Conservation (phyloP, 2,329 filamentous ascomycete genomes). For the Amesomyces nigricolor region DNA sequence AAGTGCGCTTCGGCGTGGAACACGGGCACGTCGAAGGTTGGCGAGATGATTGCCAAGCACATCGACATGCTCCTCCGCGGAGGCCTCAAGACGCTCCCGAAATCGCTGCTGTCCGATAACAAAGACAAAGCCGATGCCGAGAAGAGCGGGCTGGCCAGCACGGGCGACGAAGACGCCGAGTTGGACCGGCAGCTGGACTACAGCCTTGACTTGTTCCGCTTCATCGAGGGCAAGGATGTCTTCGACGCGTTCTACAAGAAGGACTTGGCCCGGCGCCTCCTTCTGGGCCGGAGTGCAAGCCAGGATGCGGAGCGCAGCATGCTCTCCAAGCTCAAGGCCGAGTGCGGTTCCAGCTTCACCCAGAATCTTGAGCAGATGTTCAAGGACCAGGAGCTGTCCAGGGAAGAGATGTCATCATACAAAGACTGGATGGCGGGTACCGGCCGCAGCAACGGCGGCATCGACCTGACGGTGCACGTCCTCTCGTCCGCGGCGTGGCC, state of each 20-base stretch:
- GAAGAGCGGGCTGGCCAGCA: constrained; percentile 57
- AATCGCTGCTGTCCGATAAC: constrained; percentile 57
- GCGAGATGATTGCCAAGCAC: constrained; percentile 98
- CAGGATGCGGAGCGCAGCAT: constrained; percentile 95
- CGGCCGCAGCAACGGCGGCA: constrained; percentile 37
- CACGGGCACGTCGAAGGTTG: constrained; percentile 85
- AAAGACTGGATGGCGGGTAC: constrained; percentile 57
- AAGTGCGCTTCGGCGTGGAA: constrained; percentile 66
- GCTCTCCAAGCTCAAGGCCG: constrained; percentile 82
- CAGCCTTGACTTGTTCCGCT: constrained; percentile 89
- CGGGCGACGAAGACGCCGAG: constrained; percentile 84
- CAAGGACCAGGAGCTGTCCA: constrained; percentile 89
- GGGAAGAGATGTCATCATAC: constrained; percentile 89
- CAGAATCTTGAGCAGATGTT: constrained; percentile 99
- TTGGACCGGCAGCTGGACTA: constrained; percentile 89
- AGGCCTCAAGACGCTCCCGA: constrained; percentile 76
- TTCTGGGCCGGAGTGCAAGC: constrained; percentile 90
- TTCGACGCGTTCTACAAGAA: constrained; percentile 99
- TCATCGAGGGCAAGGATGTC: constrained; percentile 93
- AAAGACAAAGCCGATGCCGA: constrained; percentile 54
- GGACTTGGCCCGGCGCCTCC: constrained; percentile 78
- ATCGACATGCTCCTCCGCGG: constrained; percentile 84
- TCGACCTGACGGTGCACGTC: constrained; percentile 82
- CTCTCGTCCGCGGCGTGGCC: constrained; percentile 93
- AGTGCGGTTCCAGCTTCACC: constrained; percentile 91